phyloP scores from a whole-genome alignment of 2,329 filamentous ascomycete genomes.

The Venturiaceae sp. region DNA sequence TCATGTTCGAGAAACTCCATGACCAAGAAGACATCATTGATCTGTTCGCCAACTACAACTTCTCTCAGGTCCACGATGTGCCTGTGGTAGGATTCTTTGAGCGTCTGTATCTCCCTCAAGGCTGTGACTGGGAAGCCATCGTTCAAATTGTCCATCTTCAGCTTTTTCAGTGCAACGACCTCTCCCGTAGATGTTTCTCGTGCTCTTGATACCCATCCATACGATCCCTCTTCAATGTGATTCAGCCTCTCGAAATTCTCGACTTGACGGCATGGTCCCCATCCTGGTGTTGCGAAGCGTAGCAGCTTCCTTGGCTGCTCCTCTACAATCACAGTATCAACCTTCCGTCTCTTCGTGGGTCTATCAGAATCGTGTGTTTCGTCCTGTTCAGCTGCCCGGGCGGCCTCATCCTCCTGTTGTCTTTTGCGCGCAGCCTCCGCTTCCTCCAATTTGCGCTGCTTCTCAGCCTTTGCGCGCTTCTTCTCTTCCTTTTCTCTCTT shows the following conservation, averaged over 20 bases:
- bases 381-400: slow-evolving; percentile 14
- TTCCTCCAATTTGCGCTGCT: slow-evolving; percentile 59
- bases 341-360: slow-evolving; percentile 9
- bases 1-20: slow-evolving; percentile 98
- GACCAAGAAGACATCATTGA: slow-evolving; percentile 73
- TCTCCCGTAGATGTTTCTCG: slow-evolving; percentile 62
- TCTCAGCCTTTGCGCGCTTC: slow-evolving; percentile 73
- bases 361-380: slow-evolving; percentile 8
- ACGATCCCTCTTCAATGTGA: slow-evolving; percentile 94
- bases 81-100: slow-evolving; percentile 67
- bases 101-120: slow-evolving; percentile 83
- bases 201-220: slow-evolving; percentile 87
- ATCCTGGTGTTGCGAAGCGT: slow-evolving; percentile 58
- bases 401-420: slow-evolving; percentile 24
- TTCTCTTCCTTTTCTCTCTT: slow-evolving; percentile 85
- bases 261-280: slow-evolving; percentile 66
- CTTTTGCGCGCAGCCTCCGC: slow-evolving; percentile 26
- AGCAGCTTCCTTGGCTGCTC: slow-evolving; percentile 48
- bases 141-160: slow-evolving; percentile 73
- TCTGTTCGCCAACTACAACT: slow-evolving; percentile 65
- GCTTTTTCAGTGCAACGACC: slow-evolving; percentile 83
- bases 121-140: slow-evolving; percentile 91
- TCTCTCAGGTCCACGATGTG: slow-evolving; percentile 79
- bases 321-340: slow-evolving; percentile 12
- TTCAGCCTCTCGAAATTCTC: slow-evolving; percentile 89